Conservation (phyloP, 2,329 filamentous ascomycete genomes). For the Fonsecaea pedrosoi region DNA sequence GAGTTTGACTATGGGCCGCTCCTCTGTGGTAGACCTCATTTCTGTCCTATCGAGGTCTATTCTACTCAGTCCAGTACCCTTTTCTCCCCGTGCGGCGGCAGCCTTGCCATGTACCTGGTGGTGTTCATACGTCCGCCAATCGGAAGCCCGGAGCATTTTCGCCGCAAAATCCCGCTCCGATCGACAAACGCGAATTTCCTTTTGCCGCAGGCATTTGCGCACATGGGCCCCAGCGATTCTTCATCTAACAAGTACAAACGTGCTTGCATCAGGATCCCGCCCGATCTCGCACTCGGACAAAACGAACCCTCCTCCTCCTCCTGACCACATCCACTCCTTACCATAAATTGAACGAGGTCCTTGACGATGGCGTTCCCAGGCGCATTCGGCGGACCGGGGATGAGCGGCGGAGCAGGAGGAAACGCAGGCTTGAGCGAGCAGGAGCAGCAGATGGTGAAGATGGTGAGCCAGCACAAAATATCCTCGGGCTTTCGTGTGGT, state of each 20-base stretch:
- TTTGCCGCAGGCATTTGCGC: not conserved
- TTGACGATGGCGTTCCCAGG: constrained; percentile 28
- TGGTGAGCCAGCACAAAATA: constrained; percentile 42
- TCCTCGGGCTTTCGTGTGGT: too few relatives aligned
- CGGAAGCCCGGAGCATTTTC: constrained; percentile 8
- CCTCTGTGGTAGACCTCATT: not conserved
- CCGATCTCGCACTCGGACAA: not conserved
- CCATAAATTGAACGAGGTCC: not conserved
- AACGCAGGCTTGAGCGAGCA: constrained; percentile 53
- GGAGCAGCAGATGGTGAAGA: constrained; percentile 57
- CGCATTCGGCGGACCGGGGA: constrained; percentile 23
- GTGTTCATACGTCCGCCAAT: constrained; percentile 20
- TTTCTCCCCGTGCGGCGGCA: not conserved
- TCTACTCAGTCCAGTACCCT: not conserved
- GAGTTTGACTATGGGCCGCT: not conserved
- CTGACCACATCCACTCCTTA: constrained; percentile 9
- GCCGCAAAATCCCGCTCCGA: constrained; percentile 24
- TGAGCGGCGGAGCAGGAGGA: constrained; percentile 39
- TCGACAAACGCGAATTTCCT: constrained; percentile 5
- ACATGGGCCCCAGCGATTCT: not conserved
- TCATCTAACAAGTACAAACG: not conserved
- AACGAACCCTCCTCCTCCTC: not conserved
- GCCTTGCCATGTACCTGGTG: not conserved
- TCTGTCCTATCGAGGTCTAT: not conserved
- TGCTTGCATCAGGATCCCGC: not conserved